phyloP scores from a whole-genome alignment of 495 filamentous ascomycete species.

The Penicillium psychrofluorescens region DNA sequence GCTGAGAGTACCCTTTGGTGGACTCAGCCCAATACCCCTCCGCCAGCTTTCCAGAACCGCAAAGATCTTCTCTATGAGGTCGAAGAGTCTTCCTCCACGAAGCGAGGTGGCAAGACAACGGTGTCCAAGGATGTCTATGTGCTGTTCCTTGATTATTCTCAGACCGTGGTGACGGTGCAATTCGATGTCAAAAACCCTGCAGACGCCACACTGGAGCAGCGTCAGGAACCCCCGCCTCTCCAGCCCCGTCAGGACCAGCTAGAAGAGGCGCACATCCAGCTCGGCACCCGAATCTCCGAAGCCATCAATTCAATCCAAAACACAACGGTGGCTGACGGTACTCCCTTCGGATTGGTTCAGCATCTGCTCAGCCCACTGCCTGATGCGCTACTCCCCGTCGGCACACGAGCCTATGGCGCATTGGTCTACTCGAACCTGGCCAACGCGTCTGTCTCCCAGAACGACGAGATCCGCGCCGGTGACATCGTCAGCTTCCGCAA shows the following conservation, averaged over 20 bases:
- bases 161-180: slow-evolving; percentile 76
- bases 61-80: slow-evolving; percentile 77
- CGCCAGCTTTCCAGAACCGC: slow-evolving; percentile 73
- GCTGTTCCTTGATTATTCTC: slow-evolving; percentile 91
- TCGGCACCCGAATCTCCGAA: slow-evolving; percentile 67
- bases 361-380: slow-evolving; percentile 70
- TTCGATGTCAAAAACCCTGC: slow-evolving; percentile 70
- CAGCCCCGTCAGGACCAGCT: slow-evolving; percentile 87
- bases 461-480: slow-evolving; percentile 90
- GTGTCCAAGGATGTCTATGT: slow-evolving; percentile 76
- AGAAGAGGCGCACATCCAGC: slow-evolving; percentile 70
- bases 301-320: slow-evolving; percentile 63
- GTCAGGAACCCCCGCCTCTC: slow-evolving; percentile 79
- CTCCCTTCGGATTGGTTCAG: slow-evolving; percentile 63
- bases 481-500: slow-evolving; percentile 94
- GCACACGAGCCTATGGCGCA: slow-evolving; percentile 81
- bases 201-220: slow-evolving; percentile 71
- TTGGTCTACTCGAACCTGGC: slow-evolving; percentile 89
- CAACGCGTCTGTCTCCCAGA: slow-evolving; percentile 81
- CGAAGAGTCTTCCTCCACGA: slow-evolving; percentile 66
- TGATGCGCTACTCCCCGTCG: slow-evolving; percentile 72
- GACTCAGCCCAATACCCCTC: slow-evolving; percentile 62
- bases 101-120: slow-evolving; percentile 59
- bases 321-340: slow-evolving; percentile 75
- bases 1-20: slow-evolving; percentile 71